Conservation (phyloP, 495 filamentous ascomycete genomes). For the Bryoglossum gracile region DNA sequence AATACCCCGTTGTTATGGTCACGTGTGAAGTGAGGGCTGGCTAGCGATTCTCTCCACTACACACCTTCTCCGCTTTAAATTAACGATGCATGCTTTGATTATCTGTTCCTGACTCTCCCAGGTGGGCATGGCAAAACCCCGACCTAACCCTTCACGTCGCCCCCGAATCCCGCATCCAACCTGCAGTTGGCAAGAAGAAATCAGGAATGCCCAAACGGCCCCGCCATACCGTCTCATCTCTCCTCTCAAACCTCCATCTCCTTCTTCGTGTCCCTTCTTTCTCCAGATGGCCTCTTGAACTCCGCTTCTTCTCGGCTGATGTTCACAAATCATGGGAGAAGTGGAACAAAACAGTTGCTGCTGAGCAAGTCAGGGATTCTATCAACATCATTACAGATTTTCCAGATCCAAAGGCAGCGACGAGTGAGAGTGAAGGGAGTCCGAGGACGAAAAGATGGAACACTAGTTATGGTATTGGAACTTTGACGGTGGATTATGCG, state of each 20-base stretch:
- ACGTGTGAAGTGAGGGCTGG: conserved; percentile 3
- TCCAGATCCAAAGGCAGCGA: conserved; percentile 15
- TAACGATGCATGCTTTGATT: no score
- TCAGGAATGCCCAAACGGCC: conserved; percentile 45
- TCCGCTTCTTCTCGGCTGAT: conserved; percentile 73
- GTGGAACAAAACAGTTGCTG: conserved; percentile 44
- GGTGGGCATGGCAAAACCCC: conserved; percentile 90
- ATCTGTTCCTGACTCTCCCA: conserved; percentile 30
- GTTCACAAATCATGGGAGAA: conserved; percentile 59
- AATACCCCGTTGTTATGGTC: background rate
- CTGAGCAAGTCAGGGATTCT: conserved; percentile 38
- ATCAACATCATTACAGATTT: conserved; percentile 53
- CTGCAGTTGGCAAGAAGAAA: conserved; percentile 30
- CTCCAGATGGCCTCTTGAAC: conserved; percentile 65
- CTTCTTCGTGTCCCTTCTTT: conserved; percentile 75
- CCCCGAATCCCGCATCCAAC: conserved; percentile 43
- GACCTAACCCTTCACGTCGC: conserved; percentile 68
- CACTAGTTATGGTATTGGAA: conserved; percentile 7
- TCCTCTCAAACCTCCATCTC: conserved; percentile 69
- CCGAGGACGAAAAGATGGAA: conserved; percentile 6
- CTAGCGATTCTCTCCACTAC: no score
- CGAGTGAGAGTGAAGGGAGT: conserved; percentile 12
- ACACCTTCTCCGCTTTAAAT: no score
- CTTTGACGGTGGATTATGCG: conserved; percentile 46
- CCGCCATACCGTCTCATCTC: conserved; percentile 48